A percentile compares a stretch with the other conserved stretches of the same genome.
Evolutionary conservation across 2,329 filamentous ascomycete species (phyloP).

Genomic region (Hymenoscyphus salicellus): DNA sequence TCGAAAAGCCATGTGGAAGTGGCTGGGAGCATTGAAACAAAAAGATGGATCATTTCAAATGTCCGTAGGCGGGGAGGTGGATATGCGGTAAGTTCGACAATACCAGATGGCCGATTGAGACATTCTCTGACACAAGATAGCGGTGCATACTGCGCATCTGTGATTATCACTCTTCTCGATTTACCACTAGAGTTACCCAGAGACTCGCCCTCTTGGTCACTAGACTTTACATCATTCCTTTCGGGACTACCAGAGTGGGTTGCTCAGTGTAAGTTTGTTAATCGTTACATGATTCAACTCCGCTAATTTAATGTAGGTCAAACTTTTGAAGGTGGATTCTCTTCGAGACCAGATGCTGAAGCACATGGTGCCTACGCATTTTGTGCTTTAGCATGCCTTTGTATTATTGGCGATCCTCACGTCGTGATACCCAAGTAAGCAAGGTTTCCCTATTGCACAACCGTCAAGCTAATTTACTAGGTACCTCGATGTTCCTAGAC

Average conservation of each 20-base stretch:
- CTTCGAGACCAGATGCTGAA: conserved; percentile 78
- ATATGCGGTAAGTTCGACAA: conserved; percentile 67
- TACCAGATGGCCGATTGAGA: conserved; percentile 1
- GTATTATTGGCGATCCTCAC: conserved; percentile 77
- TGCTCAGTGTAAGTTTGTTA: conserved; percentile 62
- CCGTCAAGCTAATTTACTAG: conserved; percentile 43
- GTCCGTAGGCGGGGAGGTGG: conserved; percentile 81
- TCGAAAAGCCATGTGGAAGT: conserved; percentile 83
- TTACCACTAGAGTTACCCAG: conserved; percentile 75
- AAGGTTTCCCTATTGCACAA: conserved; percentile 9
- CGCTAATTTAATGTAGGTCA: conserved; percentile 56
- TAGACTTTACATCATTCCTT: conserved; percentile 64
- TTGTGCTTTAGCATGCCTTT: conserved; percentile 84
- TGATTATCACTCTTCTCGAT: conserved; percentile 78
- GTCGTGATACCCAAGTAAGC: conserved; percentile 68
- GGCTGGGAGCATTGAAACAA: conserved; percentile 84
- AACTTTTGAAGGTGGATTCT: conserved; percentile 93
- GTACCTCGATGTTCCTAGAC: conserved; percentile 70
- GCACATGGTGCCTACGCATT: conserved; percentile 97
- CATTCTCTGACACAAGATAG: conserved; percentile 43
- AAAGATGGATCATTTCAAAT: conserved; percentile 86
- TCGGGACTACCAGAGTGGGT: conserved; percentile 77
- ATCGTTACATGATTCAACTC: background rate
- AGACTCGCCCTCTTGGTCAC: conserved; percentile 64
- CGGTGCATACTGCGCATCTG: conserved; percentile 87